Conservation (phyloP, 2,329 filamentous ascomycete species). For the Truncatella angustata region DNA sequence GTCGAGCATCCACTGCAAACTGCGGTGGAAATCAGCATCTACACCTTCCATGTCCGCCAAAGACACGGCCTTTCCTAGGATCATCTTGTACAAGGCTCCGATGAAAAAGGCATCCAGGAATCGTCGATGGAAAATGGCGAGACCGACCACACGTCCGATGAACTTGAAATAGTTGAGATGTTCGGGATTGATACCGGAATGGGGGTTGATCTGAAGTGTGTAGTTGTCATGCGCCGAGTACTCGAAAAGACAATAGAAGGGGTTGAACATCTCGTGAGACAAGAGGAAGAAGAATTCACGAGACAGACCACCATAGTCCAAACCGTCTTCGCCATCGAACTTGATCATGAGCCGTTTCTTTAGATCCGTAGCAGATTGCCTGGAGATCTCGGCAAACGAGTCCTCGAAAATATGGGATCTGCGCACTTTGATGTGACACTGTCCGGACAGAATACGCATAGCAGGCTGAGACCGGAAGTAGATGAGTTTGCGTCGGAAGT, state of each 20-base stretch:
- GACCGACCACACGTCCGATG: conserved; percentile 92
- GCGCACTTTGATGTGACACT: conserved; percentile 97
- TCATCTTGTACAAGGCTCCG: conserved; percentile 99
- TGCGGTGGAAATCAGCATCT: conserved; percentile 95
- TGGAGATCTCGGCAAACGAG: conserved; percentile 97
- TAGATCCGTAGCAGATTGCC: conserved; percentile 89
- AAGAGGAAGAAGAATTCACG: conserved; percentile 99
- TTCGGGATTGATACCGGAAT: conserved; percentile 98
- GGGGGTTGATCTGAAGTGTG: conserved; percentile 98
- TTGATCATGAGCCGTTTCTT: conserved; percentile 99
- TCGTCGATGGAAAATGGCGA: conserved; percentile 96
- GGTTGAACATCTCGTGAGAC: conserved; percentile 99
- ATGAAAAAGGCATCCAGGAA: conserved; percentile 99
- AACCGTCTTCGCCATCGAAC: conserved; percentile 95
- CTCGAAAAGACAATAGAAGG: conserved; percentile 98
- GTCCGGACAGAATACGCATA: conserved; percentile 89
- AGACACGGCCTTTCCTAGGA: conserved; percentile 86
- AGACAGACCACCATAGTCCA: conserved; percentile 96
- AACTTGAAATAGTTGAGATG: conserved; percentile 99
- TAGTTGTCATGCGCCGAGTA: conserved; percentile 99
- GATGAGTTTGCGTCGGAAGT: conserved; percentile 96
- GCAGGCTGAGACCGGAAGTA: conserved; percentile 99
- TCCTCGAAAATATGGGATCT: conserved; percentile 98
- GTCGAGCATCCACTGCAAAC: conserved; percentile 95
- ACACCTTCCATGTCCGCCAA: conserved; percentile 98